These are phyloP conservation scores for Colletotrichum higginsianum DNA, from an alignment of 2,329 filamentous ascomycete genomes.

Conservation along the genomic window DNA sequence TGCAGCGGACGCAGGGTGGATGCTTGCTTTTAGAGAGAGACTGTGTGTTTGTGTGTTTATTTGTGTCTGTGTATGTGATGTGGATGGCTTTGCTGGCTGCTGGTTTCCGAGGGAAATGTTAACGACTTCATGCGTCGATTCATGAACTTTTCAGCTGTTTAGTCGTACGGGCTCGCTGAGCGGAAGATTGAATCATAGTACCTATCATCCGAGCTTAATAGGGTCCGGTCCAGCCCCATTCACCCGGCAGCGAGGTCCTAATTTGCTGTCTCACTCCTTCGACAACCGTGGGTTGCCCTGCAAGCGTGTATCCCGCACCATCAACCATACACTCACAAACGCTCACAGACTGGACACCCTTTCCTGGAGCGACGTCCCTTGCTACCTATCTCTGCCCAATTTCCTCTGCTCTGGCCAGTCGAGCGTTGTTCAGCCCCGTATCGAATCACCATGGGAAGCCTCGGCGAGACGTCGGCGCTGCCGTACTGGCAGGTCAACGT, in stretches of 20 bases:
- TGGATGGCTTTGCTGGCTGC: conserved; percentile 18
- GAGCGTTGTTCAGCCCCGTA: no score
- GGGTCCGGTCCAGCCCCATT: conserved; percentile 15
- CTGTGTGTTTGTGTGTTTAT: neutral
- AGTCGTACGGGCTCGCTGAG: conserved; percentile 14
- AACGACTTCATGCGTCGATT: conserved; percentile 1
- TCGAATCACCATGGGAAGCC: conserved; percentile 30
- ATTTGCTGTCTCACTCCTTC: conserved; percentile 20
- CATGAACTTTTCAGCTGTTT: neutral
- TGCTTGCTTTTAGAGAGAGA: conserved; percentile 6
- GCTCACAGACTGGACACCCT: neutral
- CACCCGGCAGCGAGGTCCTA: neutral
- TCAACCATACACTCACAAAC: neutral
- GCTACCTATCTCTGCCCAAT: neutral
- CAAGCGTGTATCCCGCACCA: conserved; percentile 3
- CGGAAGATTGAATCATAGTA: conserved; percentile 14
- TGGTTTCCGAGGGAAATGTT: conserved; percentile 27
- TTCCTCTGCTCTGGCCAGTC: neutral
- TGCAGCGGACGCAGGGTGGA: conserved; percentile 7
- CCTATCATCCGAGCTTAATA: conserved; percentile 8
- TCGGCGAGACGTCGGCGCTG: conserved; percentile 42
- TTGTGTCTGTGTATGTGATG: neutral
- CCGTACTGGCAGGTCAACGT: conserved; percentile 92
- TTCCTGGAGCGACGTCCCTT: neutral
- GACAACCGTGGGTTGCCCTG: conserved; percentile 31